Evolutionary conservation across 176 grass and related monocot genomes (phyloP).

Genomic region (Otatea glauca): DNA sequence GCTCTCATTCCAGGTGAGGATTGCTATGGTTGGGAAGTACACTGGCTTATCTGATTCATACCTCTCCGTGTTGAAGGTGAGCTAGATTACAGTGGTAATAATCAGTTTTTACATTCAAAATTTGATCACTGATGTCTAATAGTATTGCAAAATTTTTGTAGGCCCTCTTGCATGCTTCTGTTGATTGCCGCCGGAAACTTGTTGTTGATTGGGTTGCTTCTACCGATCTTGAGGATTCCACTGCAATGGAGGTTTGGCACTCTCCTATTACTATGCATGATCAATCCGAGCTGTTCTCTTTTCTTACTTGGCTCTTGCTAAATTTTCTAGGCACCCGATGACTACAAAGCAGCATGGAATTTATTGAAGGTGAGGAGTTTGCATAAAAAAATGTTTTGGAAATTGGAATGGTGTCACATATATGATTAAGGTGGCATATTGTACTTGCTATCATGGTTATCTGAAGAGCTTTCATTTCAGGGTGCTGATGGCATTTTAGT

Average conservation of each 20-base stretch:
- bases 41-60: slow-evolving; percentile 78
- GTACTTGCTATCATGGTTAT: slow-evolving; percentile 21
- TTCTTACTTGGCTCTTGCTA: slow-evolving; percentile 38
- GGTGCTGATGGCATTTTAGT: slow-evolving; percentile 78
- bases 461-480: slow-evolving; percentile 51
- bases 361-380: slow-evolving; percentile 59
- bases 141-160: slow-evolving; percentile 33
- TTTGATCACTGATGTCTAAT: slow-evolving; percentile 1
- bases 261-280: slow-evolving; percentile 1
- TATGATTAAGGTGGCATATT: background rate
- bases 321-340: slow-evolving; percentile 61
- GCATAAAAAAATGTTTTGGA: background rate
- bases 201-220: slow-evolving; percentile 80
- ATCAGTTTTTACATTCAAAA: background rate
- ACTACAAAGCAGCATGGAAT: slow-evolving; percentile 63
- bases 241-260: slow-evolving; percentile 55
- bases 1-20: slow-evolving; percentile 56
- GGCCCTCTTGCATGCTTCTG: slow-evolving; percentile 85
- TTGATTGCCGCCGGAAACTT: slow-evolving; percentile 72
- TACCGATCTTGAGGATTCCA: slow-evolving; percentile 69
- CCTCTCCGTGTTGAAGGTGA: slow-evolving; percentile 74
- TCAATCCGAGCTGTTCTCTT: background rate
- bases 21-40: slow-evolving; percentile 82
- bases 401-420: background rate
- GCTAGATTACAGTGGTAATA: background rate